Evolutionary conservation across 2,329 filamentous ascomycete genomes (phyloP).

Genomic region (Arachnomyces sp.): DNA sequence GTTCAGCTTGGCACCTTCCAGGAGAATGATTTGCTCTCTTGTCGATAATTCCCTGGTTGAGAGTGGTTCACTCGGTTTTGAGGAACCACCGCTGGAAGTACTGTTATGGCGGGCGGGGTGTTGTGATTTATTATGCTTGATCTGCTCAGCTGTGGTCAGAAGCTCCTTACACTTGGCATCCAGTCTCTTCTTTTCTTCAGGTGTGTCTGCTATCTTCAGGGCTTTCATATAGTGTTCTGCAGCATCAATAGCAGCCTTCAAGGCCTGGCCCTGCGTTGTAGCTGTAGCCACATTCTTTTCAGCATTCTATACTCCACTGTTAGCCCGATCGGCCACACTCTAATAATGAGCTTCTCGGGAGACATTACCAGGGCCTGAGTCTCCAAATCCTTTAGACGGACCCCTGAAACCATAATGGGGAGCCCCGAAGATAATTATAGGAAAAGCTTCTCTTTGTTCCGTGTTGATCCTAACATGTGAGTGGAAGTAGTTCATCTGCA

Average conservation of each 20-base stretch:
- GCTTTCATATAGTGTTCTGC: conserved; percentile 78
- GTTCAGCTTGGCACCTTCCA: conserved; percentile 70
- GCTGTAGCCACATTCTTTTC: conserved; percentile 46
- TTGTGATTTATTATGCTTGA: conserved; percentile 49
- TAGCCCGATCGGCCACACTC: neutral
- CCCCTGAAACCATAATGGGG: no score
- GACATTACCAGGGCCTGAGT: conserved; percentile 4
- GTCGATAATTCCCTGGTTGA: conserved; percentile 56
- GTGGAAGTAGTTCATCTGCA: no score
- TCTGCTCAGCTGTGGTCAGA: conserved; percentile 62
- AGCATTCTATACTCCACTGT: conserved; percentile 37
- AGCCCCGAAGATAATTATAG: no score
- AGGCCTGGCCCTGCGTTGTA: conserved; percentile 53
- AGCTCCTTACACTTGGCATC: conserved; percentile 61
- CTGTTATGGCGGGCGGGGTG: conserved; percentile 15
- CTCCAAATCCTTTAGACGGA: conserved; percentile 1
- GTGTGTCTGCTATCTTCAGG: conserved; percentile 50
- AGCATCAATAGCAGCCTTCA: conserved; percentile 66
- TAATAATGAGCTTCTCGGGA: neutral
- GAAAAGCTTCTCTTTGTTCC: no score
- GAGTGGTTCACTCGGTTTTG: conserved; percentile 37
- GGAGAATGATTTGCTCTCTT: conserved; percentile 66
- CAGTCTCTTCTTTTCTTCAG: conserved; percentile 58
- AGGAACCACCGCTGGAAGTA: conserved; percentile 17
- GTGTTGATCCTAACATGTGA: no score